Percentiles rank a stretch among this genome's conserved stretches.
Conservation (phyloP, 306 rosid species). For the Herpetospermum pedunculosum region DNA sequence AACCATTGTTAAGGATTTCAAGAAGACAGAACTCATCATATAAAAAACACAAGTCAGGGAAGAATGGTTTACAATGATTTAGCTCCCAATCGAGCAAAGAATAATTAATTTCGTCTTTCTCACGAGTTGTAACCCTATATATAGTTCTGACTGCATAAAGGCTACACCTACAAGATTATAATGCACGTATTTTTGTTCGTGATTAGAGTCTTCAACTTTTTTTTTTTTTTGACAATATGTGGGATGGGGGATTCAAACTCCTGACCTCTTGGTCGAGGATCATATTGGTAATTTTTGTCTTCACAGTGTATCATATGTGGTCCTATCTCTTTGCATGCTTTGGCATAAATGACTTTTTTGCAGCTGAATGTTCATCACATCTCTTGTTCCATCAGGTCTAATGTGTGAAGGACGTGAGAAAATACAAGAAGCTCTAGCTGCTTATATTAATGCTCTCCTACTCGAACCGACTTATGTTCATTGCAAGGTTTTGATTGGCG, state of each 20-base stretch:
- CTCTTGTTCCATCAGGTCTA: constrained; percentile 37
- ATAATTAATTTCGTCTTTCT: neutral
- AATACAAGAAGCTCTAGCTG: constrained; percentile 42
- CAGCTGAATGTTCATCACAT: constrained; percentile 4
- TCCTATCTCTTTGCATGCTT: neutral
- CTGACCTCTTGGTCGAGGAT: too few relatives aligned
- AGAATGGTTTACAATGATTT: neutral
- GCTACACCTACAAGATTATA: neutral
- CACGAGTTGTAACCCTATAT: neutral
- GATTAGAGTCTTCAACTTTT: neutral
- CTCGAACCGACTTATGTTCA: constrained; percentile 59
- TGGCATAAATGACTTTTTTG: neutral
- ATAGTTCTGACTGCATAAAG: neutral
- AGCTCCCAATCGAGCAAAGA: neutral
- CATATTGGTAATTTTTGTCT: too few relatives aligned
- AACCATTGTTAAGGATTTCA: neutral
- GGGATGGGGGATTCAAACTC: too few relatives aligned
- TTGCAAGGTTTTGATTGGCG: constrained; percentile 43
- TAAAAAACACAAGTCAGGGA: neutral
- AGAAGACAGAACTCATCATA: neutral
- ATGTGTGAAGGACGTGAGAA: constrained; percentile 52
- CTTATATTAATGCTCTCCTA: constrained; percentile 37
- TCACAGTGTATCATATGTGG: too few relatives aligned
- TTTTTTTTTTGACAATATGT: too few relatives aligned
- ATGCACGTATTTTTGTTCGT: neutral